Evolutionary conservation across 192 early-diverging fungal species (phyloP), one percentile per base, ranked within the genome.

Genomic region (Gonapodya prolifera): DNA sequence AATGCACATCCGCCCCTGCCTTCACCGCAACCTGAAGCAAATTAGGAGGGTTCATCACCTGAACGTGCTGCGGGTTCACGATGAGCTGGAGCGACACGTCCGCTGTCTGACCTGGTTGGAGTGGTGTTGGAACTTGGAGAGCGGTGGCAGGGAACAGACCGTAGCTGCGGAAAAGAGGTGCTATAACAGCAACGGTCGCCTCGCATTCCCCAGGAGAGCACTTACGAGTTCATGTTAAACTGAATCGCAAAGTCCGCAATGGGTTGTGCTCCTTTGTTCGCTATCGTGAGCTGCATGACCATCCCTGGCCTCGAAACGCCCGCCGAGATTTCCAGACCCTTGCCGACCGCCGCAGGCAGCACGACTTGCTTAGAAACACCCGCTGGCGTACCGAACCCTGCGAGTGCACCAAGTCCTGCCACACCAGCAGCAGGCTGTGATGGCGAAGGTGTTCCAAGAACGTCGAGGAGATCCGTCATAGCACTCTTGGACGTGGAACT

Each of bases 181-280:
- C 8, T 8, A 8, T 69, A 69, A 69, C 8, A 69, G 8, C 13
- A 69, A n/a, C 45, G n/a, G 45, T 69, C 45, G 45, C 45, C 45
- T 16, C 13, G n/a, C n/a, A n/a, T n/a, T 16, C 13, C n/a, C n/a
- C n/a, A n/a, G n/a, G n/a, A n/a, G n/a, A n/a, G n/a, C 13, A 69
- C 45, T n/a, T n/a, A 69, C 45, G 45, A 16, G 45, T 89, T 89
- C 2, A 81, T 78, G 78, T 89, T 89, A 74, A 89, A 89, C 74
- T 89, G 86, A 34, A 89, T 88, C 2, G 88, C 88, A 80, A 89
- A 88, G 33, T 87, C 88, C 29, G 78, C 77, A 76, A 89, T 78
- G 16, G 82, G 79, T 30, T 35, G 31, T 1, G 45, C 16, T 0
- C 33, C 74, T n/a, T 80, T 80, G 79, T 89, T 89, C 13, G 77